phyloP scores from a whole-genome alignment of 371 early-diverging fungal genomes.

The Saksenaea oblongispora region DNA sequence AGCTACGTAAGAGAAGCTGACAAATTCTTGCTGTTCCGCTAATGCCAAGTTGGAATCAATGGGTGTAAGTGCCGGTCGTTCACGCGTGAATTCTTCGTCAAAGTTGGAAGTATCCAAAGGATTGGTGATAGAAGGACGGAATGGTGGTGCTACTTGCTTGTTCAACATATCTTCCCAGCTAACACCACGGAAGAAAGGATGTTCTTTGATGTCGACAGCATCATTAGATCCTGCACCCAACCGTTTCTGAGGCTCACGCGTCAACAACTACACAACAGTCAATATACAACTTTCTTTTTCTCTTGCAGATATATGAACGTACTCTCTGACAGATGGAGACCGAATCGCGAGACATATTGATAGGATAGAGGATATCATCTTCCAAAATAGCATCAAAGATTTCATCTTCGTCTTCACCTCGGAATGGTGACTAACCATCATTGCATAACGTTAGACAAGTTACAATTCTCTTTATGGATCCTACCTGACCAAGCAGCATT shows the following conservation, averaged over 20 bases:
- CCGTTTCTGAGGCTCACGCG: conserved; percentile 84
- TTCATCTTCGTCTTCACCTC: conserved; percentile 94
- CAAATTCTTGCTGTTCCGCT: conserved; percentile 92
- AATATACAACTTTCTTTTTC: not conserved
- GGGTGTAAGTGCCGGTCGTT: conserved; percentile 90
- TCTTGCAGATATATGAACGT: conserved; percentile 7
- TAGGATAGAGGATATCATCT: conserved; percentile 91
- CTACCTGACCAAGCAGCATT: conserved; percentile 88
- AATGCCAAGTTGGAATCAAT: conserved; percentile 75
- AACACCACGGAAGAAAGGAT: conserved; percentile 92
- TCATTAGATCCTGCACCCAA: conserved; percentile 85
- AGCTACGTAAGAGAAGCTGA: conserved; percentile 89
- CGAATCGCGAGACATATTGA: conserved; percentile 89
- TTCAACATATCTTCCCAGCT: conserved; percentile 93
- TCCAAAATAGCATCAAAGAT: conserved; percentile 95
- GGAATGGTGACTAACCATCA: conserved; percentile 77
- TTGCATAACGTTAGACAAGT: not conserved
- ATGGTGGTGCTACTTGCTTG: conserved; percentile 87
- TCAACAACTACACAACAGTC: conserved; percentile 61
- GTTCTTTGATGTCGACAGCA: conserved; percentile 90
- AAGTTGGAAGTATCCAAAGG: conserved; percentile 94
- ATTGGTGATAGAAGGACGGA: conserved; percentile 81
- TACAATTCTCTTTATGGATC: not conserved
- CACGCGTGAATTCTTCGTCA: conserved; percentile 93
- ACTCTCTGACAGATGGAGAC: conserved; percentile 88